Evolutionary conservation across 2,329 filamentous ascomycete species (phyloP).

Genomic region (Ophiosphaerella korrae): DNA sequence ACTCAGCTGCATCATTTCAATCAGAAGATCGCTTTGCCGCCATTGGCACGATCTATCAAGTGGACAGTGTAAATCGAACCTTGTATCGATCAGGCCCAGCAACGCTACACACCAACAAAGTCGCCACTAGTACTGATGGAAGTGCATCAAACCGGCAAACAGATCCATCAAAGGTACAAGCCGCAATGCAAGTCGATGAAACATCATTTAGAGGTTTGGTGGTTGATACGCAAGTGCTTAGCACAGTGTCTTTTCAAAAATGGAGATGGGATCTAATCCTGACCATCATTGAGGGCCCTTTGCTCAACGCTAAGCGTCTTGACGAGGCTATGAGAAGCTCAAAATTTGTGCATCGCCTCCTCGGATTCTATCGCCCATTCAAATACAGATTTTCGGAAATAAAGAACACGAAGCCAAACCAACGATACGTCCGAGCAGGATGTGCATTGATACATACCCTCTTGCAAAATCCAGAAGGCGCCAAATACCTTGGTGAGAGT

Average conservation of each 20-base stretch:
- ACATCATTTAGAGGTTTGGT: slow-evolving; percentile 66
- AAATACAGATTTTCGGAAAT: slow-evolving; percentile 94
- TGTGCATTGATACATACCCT: slow-evolving; percentile 87
- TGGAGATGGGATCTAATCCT: slow-evolving; percentile 98
- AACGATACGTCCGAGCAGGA: slow-evolving; percentile 89
- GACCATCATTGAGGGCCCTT: slow-evolving; percentile 87
- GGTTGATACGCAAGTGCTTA: slow-evolving; percentile 82
- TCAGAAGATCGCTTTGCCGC: slow-evolving; percentile 77
- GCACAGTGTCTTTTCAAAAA: slow-evolving; percentile 87
- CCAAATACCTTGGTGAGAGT: slow-evolving; percentile 84
- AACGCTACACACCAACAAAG: slow-evolving; percentile 40
- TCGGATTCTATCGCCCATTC: slow-evolving; percentile 95
- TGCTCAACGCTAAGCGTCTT: slow-evolving; percentile 87
- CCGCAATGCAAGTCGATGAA: slow-evolving; percentile 67
- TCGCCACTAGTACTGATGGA: slow-evolving; percentile 22
- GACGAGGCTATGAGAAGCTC: slow-evolving; percentile 94
- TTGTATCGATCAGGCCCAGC: slow-evolving; percentile 76
- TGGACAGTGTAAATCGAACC: slow-evolving; percentile 94
- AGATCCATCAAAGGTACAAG: slow-evolving; percentile 57
- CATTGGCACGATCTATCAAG: slow-evolving; percentile 92
- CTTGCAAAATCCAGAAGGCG: slow-evolving; percentile 82
- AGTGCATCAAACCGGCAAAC: slow-evolving; percentile 44
- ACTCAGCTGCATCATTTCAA: slow-evolving; percentile 73
- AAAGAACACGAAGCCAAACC: slow-evolving; percentile 87
- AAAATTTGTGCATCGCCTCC: slow-evolving; percentile 92